Evolutionary conservation across 1,284 basidiomycete genomes (phyloP).

Genomic region (Papiliotrema fonsecae): DNA sequence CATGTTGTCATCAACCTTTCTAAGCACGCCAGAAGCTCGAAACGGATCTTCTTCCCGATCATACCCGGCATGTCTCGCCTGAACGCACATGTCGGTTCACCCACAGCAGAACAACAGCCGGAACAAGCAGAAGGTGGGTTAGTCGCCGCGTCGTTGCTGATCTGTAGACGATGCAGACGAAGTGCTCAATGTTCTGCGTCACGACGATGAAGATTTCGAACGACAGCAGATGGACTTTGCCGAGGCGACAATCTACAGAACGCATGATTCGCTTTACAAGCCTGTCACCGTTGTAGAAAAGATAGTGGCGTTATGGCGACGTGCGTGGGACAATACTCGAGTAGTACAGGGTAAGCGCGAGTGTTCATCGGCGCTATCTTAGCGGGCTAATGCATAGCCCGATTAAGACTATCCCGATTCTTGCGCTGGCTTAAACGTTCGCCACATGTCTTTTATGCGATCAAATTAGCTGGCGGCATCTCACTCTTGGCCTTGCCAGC

Average conservation of each 20-base stretch:
- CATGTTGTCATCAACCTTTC: constrained; percentile 7
- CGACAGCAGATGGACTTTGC: constrained; percentile 23
- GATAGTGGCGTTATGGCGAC: constrained; percentile 20
- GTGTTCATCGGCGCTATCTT: neutral
- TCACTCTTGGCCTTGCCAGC: constrained; percentile 48
- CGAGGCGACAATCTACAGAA: constrained; percentile 15
- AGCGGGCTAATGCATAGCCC: constrained; percentile 12
- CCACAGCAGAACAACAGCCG: neutral
- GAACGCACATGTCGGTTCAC: neutral
- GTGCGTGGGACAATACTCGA: constrained; percentile 29
- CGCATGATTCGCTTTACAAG: neutral
- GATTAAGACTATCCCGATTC: constrained; percentile 32
- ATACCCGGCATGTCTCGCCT: neutral
- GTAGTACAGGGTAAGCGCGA: constrained; percentile 24
- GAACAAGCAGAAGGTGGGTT: neutral
- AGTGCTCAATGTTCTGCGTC: neutral
- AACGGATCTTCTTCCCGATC: constrained; percentile 1
- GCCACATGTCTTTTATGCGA: constrained; percentile 46
- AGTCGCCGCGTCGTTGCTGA: neutral
- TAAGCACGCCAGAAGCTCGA: neutral
- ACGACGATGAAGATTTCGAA: neutral
- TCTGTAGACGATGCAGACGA: neutral
- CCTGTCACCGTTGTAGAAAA: constrained; percentile 1
- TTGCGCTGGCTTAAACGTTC: constrained; percentile 42
- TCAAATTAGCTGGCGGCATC: constrained; percentile 50